These are phyloP conservation scores for Tuber melanosporum DNA, from an alignment of 495 filamentous ascomycete species.

Conservation along the genomic window DNA sequence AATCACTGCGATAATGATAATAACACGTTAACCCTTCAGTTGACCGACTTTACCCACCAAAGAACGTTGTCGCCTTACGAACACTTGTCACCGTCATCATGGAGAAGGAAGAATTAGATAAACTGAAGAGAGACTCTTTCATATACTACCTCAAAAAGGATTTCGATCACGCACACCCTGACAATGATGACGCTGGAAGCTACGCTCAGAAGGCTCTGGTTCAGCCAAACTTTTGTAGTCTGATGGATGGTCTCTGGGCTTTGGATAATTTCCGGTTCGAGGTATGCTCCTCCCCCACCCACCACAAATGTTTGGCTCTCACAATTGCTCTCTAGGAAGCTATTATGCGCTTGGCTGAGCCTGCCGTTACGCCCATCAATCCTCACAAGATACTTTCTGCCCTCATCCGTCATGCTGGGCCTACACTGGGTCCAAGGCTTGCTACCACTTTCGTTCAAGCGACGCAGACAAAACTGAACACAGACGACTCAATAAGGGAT, in stretches of 20 bases:
- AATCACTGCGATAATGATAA: neutral
- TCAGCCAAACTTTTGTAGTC: slow-evolving; percentile 28
- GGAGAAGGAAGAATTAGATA: slow-evolving; percentile 31
- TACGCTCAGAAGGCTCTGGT: slow-evolving; percentile 25
- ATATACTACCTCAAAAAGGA: slow-evolving; percentile 40
- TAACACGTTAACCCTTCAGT: slow-evolving; percentile 5
- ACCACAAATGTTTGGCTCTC: neutral
- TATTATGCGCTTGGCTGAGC: slow-evolving; percentile 21
- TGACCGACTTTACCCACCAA: slow-evolving; percentile 35
- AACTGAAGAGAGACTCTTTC: slow-evolving; percentile 37
- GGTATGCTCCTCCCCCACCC: slow-evolving; percentile 9
- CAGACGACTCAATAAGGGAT: slow-evolving; percentile 24
- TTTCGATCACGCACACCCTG: slow-evolving; percentile 20
- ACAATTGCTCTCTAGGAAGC: slow-evolving; percentile 15
- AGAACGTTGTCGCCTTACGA: slow-evolving; percentile 30
- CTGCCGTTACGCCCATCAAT: slow-evolving; percentile 25
- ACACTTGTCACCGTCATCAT: slow-evolving; percentile 25
- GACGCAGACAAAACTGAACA: slow-evolving; percentile 25
- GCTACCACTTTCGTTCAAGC: slow-evolving; percentile 30
- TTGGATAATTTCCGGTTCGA: slow-evolving; percentile 34
- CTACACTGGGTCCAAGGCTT: slow-evolving; percentile 25
- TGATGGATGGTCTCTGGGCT: slow-evolving; percentile 38
- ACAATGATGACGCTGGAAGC: slow-evolving; percentile 13
- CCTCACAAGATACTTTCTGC: slow-evolving; percentile 35
- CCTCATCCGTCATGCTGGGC: slow-evolving; percentile 17